A percentile compares a stretch with the other conserved stretches of the same genome.
phyloP scores from a whole-genome alignment of 1,139 yeast species.

The Taphrina wiesneri region DNA sequence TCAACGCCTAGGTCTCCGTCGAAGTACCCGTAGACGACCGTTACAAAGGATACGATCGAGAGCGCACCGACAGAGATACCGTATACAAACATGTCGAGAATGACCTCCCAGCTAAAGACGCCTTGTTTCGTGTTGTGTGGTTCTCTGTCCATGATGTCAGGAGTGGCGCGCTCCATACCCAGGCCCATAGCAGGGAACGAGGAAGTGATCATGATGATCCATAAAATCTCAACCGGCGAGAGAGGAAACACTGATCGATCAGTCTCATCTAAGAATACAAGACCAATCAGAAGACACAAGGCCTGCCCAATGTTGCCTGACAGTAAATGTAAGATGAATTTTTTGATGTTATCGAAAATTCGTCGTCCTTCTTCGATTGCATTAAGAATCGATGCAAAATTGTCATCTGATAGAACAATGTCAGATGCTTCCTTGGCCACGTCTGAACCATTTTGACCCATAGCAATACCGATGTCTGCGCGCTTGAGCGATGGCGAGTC shows the following conservation, averaged over 20 bases:
- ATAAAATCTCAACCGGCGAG: slow-evolving; percentile 75
- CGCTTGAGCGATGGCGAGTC: slow-evolving; percentile 79
- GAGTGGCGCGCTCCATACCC: slow-evolving; percentile 67
- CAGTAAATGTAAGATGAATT: slow-evolving; percentile 74
- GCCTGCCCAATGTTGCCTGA: slow-evolving; percentile 83
- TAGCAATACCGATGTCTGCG: slow-evolving; percentile 85
- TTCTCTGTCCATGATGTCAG: slow-evolving; percentile 65
- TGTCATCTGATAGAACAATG: slow-evolving; percentile 71
- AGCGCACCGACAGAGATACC: slow-evolving; percentile 74
- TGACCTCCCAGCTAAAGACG: slow-evolving; percentile 69
- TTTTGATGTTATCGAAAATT: slow-evolving; percentile 77
- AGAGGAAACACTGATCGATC: slow-evolving; percentile 72
- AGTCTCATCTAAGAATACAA: slow-evolving; percentile 63
- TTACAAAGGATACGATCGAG: slow-evolving; percentile 67
- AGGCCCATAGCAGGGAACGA: slow-evolving; percentile 89
- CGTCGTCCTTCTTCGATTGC: slow-evolving; percentile 83
- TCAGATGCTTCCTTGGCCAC: slow-evolving; percentile 82
- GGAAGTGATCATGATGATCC: slow-evolving; percentile 77
- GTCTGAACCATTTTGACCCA: slow-evolving; percentile 80
- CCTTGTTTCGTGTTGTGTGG: slow-evolving; percentile 61
- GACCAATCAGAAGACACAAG: slow-evolving; percentile 66
- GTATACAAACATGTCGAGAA: slow-evolving; percentile 71
- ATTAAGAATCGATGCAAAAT: slow-evolving; percentile 72
- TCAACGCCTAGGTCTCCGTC: slow-evolving; percentile 63
- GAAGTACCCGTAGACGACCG: slow-evolving; percentile 65